These are phyloP conservation scores for Pythium oligandrum DNA, from an alignment of 352 stramenopile species.

Conservation along the genomic window DNA sequence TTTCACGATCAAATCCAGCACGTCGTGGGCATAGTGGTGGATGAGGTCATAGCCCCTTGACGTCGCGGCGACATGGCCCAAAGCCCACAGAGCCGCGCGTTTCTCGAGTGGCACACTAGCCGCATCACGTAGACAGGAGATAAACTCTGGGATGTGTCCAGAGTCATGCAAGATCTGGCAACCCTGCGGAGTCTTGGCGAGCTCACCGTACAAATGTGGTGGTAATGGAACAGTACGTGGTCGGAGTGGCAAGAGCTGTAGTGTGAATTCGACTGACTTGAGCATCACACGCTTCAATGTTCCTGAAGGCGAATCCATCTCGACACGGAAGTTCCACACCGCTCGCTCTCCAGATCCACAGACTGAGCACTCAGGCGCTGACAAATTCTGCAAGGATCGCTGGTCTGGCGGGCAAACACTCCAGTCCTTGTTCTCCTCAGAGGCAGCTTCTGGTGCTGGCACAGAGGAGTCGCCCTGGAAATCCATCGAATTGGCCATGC, in stretches of 20 bases:
- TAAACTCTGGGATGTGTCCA: slow-evolving; percentile 80
- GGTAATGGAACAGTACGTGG: slow-evolving; percentile 75
- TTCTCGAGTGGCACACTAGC: slow-evolving; percentile 83
- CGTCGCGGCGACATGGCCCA: slow-evolving; percentile 80
- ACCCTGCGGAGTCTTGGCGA: slow-evolving; percentile 78
- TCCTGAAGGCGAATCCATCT: slow-evolving; percentile 61
- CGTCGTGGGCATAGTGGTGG: slow-evolving; percentile 73
- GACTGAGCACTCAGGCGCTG: slow-evolving; percentile 62
- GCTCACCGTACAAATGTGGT: slow-evolving; percentile 80
- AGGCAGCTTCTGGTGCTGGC: slow-evolving; percentile 47
- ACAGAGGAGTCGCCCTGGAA: slow-evolving; percentile 60
- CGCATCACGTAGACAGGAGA: slow-evolving; percentile 73
- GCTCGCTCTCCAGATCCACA: slow-evolving; percentile 77
- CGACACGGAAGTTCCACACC: slow-evolving; percentile 88
- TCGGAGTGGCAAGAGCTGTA: slow-evolving; percentile 76
- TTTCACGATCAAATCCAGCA: slow-evolving; percentile 86
- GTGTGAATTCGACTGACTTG: slow-evolving; percentile 88
- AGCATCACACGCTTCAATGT: slow-evolving; percentile 76
- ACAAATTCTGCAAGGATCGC: slow-evolving; percentile 60
- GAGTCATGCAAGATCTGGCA: slow-evolving; percentile 78
- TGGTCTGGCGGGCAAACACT: slow-evolving; percentile 84
- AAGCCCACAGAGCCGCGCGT: slow-evolving; percentile 75
- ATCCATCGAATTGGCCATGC: slow-evolving; percentile 26
- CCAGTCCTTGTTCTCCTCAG: slow-evolving; percentile 88
- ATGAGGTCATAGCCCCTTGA: slow-evolving; percentile 78